Percentiles rank a stretch among this genome's conserved stretches.
phyloP scores from a whole-genome alignment of 371 early-diverging fungal species.

The Vairimorpha necatrix region DNA sequence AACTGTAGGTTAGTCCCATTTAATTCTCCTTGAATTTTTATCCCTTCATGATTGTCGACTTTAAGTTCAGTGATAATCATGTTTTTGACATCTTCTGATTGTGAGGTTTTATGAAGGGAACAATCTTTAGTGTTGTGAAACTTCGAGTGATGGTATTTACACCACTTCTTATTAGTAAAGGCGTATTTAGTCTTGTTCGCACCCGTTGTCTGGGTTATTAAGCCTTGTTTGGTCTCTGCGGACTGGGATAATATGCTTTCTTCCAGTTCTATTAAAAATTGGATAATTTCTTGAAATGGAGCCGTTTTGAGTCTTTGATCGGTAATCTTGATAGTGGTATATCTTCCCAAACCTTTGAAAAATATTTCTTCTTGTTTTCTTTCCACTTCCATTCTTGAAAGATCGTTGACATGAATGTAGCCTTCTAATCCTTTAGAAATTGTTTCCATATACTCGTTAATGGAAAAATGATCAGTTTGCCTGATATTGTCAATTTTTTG shows the following conservation, averaged over 20 bases:
- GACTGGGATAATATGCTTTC: too few relatives aligned
- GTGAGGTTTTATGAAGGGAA: not conserved
- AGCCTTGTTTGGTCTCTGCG: constrained; percentile 3
- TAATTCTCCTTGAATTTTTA: not conserved
- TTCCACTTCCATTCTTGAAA: too few relatives aligned
- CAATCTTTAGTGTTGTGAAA: not conserved
- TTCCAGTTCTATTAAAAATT: constrained; percentile 16
- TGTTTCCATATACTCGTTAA: too few relatives aligned
- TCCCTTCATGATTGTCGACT: not conserved
- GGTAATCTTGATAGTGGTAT: too few relatives aligned
- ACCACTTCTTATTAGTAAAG: too few relatives aligned
- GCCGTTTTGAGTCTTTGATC: too few relatives aligned
- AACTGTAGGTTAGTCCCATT: not conserved
- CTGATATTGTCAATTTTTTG: constrained; percentile 26
- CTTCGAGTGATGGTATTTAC: not conserved
- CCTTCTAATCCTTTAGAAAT: too few relatives aligned
- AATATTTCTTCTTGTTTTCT: constrained; percentile 23
- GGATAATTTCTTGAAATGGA: too few relatives aligned
- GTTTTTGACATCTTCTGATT: not conserved
- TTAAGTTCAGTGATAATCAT: not conserved
- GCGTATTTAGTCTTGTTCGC: too few relatives aligned
- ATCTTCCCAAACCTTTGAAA: too few relatives aligned
- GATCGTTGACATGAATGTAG: too few relatives aligned
- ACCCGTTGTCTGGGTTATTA: too few relatives aligned
- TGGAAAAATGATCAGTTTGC: constrained; percentile 3